A percentile compares a stretch with the other conserved stretches of the same genome.
phyloP scores from a whole-genome alignment of 768 basidiomycete species.

The Xerocomus brunneocitrinus region DNA sequence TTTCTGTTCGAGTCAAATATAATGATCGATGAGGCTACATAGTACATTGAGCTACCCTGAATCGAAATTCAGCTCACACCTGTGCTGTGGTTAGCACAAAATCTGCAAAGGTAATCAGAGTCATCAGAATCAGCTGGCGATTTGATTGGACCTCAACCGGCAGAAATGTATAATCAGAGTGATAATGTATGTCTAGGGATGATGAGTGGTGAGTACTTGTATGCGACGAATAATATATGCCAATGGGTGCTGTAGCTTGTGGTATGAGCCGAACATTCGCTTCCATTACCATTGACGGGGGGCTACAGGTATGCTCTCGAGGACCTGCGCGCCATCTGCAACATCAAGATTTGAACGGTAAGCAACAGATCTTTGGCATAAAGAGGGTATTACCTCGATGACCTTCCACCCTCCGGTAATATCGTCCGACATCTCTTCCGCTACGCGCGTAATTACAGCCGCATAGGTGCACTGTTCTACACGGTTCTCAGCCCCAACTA shows the following conservation, averaged over 20 bases:
- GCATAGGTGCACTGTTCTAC: constrained; percentile 94
- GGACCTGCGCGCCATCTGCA: constrained; percentile 49
- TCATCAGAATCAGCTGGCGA: neutral
- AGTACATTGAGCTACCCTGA: neutral
- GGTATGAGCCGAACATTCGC: neutral
- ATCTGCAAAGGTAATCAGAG: neutral
- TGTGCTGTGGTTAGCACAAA: neutral
- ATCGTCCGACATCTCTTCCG: constrained; percentile 86
- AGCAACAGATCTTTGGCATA: neutral
- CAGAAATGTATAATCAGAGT: constrained; percentile 20
- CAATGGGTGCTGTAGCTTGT: constrained; percentile 6
- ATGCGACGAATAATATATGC: constrained; percentile 17
- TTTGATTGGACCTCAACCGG: neutral
- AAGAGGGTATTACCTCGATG: constrained; percentile 67
- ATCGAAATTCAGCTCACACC: neutral
- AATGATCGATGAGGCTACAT: neutral
- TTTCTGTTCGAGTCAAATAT: too few species aligned
- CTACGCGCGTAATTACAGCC: constrained; percentile 83
- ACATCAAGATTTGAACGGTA: neutral
- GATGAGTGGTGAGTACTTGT: constrained; percentile 30
- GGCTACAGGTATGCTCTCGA: constrained; percentile 45
- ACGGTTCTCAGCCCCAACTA: constrained; percentile 81
- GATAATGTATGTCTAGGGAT: constrained; percentile 27
- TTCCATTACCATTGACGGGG: neutral
- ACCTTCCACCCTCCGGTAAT: constrained; percentile 98